Percentiles rank a stretch among this genome's conserved stretches.
These are phyloP conservation scores for Xerocomellus amylosporus DNA, from an alignment of 768 basidiomycete genomes.

Conservation along the genomic window DNA sequence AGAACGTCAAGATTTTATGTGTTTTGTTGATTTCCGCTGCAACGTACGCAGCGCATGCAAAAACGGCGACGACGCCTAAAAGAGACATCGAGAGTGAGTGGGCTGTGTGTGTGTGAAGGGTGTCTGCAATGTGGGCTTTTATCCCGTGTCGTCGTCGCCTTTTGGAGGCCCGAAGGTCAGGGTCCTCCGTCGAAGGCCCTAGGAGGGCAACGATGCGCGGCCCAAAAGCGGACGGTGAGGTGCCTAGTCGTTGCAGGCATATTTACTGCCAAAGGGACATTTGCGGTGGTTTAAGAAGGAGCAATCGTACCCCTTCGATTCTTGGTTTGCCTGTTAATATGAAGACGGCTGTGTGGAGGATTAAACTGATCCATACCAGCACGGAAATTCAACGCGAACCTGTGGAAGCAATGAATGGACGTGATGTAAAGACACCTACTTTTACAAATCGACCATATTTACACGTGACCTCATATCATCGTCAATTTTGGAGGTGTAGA, in stretches of 20 bases:
- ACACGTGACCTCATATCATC: slow-evolving; percentile 11
- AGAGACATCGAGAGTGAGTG: neutral
- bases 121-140: neutral
- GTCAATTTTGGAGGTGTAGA: neutral
- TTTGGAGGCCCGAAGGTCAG: no score
- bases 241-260: neutral
- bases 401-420: no score
- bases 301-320: neutral
- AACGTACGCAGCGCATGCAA: neutral
- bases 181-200: neutral
- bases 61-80: neutral
- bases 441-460: neutral
- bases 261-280: neutral
- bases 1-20: neutral
- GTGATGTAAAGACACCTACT: no score
- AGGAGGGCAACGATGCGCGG: neutral
- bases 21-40: neutral
- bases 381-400: no score
- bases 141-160: neutral
- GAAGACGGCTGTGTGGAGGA: no score
- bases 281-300: neutral
- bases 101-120: neutral
- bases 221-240: neutral
- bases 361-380: no score
- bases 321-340: neutral